Evolutionary conservation across 2,329 filamentous ascomycete genomes (phyloP), one percentile per base, ranked within the genome.

Genomic region (Lachnellula arida): DNA sequence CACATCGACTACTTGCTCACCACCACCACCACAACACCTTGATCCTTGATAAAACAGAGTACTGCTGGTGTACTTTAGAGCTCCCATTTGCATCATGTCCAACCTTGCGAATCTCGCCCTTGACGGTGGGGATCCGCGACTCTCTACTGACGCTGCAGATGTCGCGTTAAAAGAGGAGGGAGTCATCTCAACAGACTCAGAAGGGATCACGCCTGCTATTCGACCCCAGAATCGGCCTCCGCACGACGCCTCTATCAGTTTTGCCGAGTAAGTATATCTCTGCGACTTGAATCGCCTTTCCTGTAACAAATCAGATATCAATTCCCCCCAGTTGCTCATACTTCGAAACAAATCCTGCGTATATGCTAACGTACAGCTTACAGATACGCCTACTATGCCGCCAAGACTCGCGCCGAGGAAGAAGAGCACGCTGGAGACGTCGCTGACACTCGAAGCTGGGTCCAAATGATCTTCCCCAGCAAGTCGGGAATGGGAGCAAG

Each of bases 111-210:
- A 63, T 53, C 35, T 59, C 49, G 60, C 63, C 55, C 60, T 65
- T 43, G 63, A 64, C 49, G 62, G 63, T 42, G 60, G 60, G 49
- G 63, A 65, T 42, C 62, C 63, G 15, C 63, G 63, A 12, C 44
- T 46, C 4, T 46, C 44, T 11, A 23, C 15, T 5, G 44, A 14
- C 2, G 23, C 11, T 6, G 44, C 3, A 23, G 25, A 46, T 14
- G 23, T 5, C 12, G 22, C 14, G 14, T 5, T 14, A 5, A 22
- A 14, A 11, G n/a, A 12, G 2, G 23, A 17, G 19, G 23, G 22
- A 11, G 12, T 12, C 12, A 32, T 23, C 19, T 25, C 19, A n/a
- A 32, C 23, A 6, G 44, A 28, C 14, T 15, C 11, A 32, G 42
- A 12, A 17, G n/a, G n/a, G 9, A 15, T 22, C 22, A 32, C 28